These are phyloP conservation scores for Coemansia sp. DNA, from an alignment of 192 early-diverging fungal genomes.

Conservation along the genomic window DNA sequence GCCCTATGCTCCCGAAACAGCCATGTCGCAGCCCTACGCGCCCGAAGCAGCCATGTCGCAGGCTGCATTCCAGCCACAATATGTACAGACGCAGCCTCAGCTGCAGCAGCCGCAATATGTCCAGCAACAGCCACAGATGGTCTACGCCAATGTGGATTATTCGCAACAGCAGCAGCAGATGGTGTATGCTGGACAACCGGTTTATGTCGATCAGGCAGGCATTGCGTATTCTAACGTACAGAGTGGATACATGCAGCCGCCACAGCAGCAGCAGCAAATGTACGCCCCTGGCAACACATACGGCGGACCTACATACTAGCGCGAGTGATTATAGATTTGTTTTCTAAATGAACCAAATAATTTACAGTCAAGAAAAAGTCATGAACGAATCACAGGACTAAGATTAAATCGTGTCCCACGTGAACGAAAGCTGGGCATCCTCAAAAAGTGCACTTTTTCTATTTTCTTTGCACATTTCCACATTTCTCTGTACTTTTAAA, in stretches of 20 bases:
- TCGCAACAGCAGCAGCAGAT: conserved; percentile 21
- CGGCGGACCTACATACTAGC: conserved; percentile 21
- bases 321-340: neutral
- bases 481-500: conserved; percentile 6
- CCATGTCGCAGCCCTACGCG: conserved; percentile 8
- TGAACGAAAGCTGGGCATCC: too few relatives aligned
- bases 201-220: neutral
- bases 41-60: neutral
- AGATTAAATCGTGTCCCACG: too few relatives aligned
- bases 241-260: conserved; percentile 12
- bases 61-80: conserved; percentile 4
- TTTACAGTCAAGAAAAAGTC: too few relatives aligned
- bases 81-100: neutral
- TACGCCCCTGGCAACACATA: conserved; percentile 41
- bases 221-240: conserved; percentile 6
- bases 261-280: conserved; percentile 27
- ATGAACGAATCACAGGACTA: too few relatives aligned
- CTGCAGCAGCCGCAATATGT: conserved; percentile 15
- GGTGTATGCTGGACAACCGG: neutral
- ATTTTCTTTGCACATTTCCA: neutral
- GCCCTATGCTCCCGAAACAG: neutral
- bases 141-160: conserved; percentile 22
- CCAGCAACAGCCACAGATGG: conserved; percentile 21
- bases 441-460: neutral
- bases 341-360: neutral